These are phyloP conservation scores for Oryza punctata DNA, from an alignment of 176 grass and related monocot genomes.

Conservation along the genomic window DNA sequence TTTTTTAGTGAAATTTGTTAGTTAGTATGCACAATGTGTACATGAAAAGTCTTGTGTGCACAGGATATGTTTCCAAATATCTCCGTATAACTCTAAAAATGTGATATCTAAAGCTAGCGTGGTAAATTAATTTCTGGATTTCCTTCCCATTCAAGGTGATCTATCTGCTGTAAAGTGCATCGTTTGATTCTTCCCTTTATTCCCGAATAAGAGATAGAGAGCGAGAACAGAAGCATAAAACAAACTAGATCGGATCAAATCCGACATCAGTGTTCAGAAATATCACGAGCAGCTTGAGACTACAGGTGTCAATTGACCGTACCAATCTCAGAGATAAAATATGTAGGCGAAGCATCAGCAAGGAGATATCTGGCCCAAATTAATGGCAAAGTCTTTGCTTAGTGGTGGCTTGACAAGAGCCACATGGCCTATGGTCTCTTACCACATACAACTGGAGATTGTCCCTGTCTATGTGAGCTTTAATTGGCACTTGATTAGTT, in stretches of 20 bases:
- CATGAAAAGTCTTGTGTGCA: too few relatives aligned
- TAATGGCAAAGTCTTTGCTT: conserved; percentile 21
- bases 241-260: conserved; percentile 46
- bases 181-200: conserved; percentile 41
- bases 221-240: conserved; percentile 48
- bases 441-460: conserved; percentile 33
- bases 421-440: conserved; percentile 39
- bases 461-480: conserved; percentile 18
- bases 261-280: conserved; percentile 23
- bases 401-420: conserved; percentile 46
- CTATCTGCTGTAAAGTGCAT: conserved; percentile 43
- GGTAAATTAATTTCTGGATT: conserved; percentile 23
- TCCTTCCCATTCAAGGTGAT: conserved; percentile 39
- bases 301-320: conserved; percentile 36
- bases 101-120: background rate
- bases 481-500: conserved; percentile 27
- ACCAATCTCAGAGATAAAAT: conserved; percentile 22
- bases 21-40: too few relatives aligned
- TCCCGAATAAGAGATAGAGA: conserved; percentile 34
- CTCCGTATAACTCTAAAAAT: background rate
- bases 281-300: background rate
- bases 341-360: conserved; percentile 40
- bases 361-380: conserved; percentile 41
- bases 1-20: too few relatives aligned
- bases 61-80: too few relatives aligned